Evolutionary conservation across 2,329 filamentous ascomycete genomes (phyloP), one percentile per base, ranked within the genome.

Genomic region (Dactylellina drechsleri): DNA sequence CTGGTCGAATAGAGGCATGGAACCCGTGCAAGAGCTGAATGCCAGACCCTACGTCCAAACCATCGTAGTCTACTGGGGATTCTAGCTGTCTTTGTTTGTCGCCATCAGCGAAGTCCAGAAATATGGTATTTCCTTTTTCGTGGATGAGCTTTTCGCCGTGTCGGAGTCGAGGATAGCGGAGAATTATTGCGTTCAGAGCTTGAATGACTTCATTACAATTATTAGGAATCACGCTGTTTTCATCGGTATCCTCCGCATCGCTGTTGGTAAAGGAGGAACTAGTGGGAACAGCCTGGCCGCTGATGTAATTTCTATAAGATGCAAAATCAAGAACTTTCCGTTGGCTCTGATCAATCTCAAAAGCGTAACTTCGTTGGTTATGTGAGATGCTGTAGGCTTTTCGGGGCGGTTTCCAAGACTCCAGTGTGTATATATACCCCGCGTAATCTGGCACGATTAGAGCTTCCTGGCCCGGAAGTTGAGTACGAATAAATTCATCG

Each of bases 1-100:
- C 85, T 1, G 86, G 84, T 4, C 89, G 86, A 31, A 88, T 85
- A 13, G 77, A 78, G 1, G 78, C 78, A 41, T 78, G 78, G 36
- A 76, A 77, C 0, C 77, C 77, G 12, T 59, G 41, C 3, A 74
- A 13, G 0, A 74, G 15, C n/a, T 62, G 16, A n/a, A 43, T 47
- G 12, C 56, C 61, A 5, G 15, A 4, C 2, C 68, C 62, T 31
- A 66, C 6, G 50, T 66, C 61, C 18, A 74, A 45, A 6, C 68
- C 62, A 8, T 26, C 18, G 15, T 59, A 12, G 28, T 56, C 41
- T 15, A 6, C 36, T 2, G 67, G 54, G 12, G 12, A 31, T 10
- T 20, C 3, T n/a, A 62, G 45, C 31, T 36, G 31, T 10, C 10
- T 36, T 36, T 36, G 31, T 36, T 7, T 7, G 0, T 4, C 26